Conservation (phyloP, 331 rosid species). For the Arachis monticola region DNA sequence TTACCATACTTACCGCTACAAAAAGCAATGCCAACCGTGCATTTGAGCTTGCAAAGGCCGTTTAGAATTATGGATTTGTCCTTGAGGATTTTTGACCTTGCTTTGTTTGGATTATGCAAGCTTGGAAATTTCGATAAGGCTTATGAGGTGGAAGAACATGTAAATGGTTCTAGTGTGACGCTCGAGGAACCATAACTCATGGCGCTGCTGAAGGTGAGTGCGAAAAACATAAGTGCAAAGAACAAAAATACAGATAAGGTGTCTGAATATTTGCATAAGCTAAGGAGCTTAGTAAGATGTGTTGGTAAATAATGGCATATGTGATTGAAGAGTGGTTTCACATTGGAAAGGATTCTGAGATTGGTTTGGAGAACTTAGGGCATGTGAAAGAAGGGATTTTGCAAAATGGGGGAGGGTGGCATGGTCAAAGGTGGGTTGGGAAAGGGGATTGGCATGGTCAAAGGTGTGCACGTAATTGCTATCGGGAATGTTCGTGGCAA, state of each 20-base stretch:
- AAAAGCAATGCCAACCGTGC: conserved; percentile 67
- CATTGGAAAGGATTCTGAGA: conserved; percentile 48
- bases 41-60: conserved; percentile 60
- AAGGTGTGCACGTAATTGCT: conserved; percentile 9
- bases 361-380: conserved; percentile 51
- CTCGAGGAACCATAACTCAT: conserved; percentile 74
- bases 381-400: conserved; percentile 53
- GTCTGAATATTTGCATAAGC: conserved; percentile 76
- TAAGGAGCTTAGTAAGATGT: conserved; percentile 64
- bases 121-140: conserved; percentile 71
- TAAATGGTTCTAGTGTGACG: conserved; percentile 52
- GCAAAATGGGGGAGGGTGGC: conserved; percentile 94
- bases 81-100: conserved; percentile 77
- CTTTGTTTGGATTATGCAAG: conserved; percentile 69
- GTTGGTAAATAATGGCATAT: conserved; percentile 54
- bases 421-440: conserved; percentile 71
- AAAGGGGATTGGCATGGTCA: conserved; percentile 85
- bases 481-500: too few relatives aligned
- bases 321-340: conserved; percentile 79
- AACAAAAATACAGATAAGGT: conserved; percentile 63
- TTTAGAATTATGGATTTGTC: conserved; percentile 45
- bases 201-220: conserved; percentile 71
- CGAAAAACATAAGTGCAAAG: not conserved
- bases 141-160: conserved; percentile 73
- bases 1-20: conserved; percentile 73